Evolutionary conservation across 257 asterid genomes (phyloP).

Genomic region (Solanum medicagineum): DNA sequence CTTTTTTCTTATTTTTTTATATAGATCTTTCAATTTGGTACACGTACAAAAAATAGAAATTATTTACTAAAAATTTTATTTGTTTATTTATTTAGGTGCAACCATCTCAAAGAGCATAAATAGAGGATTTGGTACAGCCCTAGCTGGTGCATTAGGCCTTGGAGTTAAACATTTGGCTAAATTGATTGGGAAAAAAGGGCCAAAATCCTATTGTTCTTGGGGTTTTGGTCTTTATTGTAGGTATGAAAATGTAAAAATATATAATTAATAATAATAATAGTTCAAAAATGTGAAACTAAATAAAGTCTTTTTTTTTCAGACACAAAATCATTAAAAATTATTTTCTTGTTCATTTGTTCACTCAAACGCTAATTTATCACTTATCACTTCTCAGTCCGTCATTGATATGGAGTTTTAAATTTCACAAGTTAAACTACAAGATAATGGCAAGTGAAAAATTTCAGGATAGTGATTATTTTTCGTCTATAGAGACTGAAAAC

Average conservation of each 20-base stretch:
- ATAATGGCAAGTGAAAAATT: too few species aligned
- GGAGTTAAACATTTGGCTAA: slow-evolving; percentile 60
- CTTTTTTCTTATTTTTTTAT: not conserved
- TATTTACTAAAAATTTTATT: not conserved
- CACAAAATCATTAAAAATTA: not conserved
- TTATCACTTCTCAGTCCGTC: not conserved
- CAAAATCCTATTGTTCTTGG: slow-evolving; percentile 48
- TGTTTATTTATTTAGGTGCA: slow-evolving; percentile 31
- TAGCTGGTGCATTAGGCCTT: slow-evolving; percentile 59
- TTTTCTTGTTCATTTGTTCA: not conserved
- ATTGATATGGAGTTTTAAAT: not conserved
- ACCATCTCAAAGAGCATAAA: slow-evolving; percentile 57
- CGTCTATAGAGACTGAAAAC: too few species aligned
- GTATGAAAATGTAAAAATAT: slow-evolving; percentile 3
- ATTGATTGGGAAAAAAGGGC: slow-evolving; percentile 43
- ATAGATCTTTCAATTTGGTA: not conserved
- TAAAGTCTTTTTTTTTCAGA: too few species aligned
- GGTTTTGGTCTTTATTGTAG: slow-evolving; percentile 45
- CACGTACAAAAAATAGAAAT: not conserved
- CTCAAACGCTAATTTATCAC: not conserved
- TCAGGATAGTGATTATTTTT: not conserved
- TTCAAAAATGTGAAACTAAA: not conserved
- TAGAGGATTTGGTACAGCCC: slow-evolving; percentile 49
- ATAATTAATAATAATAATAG: not conserved
- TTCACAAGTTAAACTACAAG: not conserved